phyloP scores from a whole-genome alignment of 495 filamentous ascomycete species.

The Xylaria palmicola region DNA sequence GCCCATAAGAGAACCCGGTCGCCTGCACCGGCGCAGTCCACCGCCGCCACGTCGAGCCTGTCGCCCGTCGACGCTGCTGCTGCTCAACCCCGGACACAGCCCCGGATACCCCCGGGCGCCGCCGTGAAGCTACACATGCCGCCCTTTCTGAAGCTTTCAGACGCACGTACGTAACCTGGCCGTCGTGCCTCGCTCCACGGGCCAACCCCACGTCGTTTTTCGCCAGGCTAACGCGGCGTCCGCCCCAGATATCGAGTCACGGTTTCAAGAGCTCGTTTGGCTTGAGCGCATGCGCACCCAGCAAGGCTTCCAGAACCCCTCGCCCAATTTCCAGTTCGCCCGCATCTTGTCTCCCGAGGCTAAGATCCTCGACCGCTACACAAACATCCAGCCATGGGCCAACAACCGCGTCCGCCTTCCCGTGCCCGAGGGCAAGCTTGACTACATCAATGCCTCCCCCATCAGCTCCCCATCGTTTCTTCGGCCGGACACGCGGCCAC shows the following conservation, averaged over 20 bases:
- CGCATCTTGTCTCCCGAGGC: conserved; percentile 50
- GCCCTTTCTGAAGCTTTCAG: conserved; percentile 41
- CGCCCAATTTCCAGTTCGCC: conserved; percentile 54
- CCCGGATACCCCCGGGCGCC: no score
- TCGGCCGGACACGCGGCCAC: conserved; percentile 38
- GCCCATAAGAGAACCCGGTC: conserved; percentile 43
- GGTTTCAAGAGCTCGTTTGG: conserved; percentile 63
- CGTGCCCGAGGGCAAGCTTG: conserved; percentile 73
- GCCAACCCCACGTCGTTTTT: conserved; percentile 21
- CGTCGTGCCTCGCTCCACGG: conserved; percentile 1
- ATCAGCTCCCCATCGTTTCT: conserved; percentile 70
- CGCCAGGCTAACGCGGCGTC: neutral
- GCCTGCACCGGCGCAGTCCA: conserved; percentile 34
- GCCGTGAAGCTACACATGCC: conserved; percentile 36
- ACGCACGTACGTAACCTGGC: conserved; percentile 28
- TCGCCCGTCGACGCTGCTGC: conserved; percentile 17
- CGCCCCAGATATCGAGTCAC: conserved; percentile 46
- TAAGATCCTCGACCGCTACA: conserved; percentile 70
- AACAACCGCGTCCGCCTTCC: conserved; percentile 81
- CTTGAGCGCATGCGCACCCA: conserved; percentile 56
- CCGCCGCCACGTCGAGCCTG: conserved; percentile 25
- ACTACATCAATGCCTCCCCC: conserved; percentile 97
- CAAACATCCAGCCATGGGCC: conserved; percentile 82
- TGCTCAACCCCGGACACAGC: conserved; percentile 28
- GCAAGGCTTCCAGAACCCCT: conserved; percentile 42